Evolutionary conservation across 371 early-diverging fungal species (phyloP).

Genomic region (Batkoa obscura): DNA sequence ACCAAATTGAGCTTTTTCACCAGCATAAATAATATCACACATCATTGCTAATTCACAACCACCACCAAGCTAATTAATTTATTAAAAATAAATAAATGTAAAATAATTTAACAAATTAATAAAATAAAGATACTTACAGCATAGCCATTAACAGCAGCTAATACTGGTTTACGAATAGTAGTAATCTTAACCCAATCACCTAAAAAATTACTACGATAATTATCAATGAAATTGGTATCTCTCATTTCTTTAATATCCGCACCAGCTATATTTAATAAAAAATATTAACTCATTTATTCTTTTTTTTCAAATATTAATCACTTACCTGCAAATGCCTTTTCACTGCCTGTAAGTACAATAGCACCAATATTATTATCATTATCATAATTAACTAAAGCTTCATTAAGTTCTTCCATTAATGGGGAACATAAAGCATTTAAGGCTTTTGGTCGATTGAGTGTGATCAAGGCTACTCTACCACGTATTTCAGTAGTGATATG

Average conservation of each 20-base stretch:
- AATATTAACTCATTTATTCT: background rate
- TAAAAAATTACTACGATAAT: slow-evolving; percentile 79
- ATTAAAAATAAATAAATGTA: background rate
- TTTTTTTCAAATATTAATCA: background rate
- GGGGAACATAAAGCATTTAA: slow-evolving; percentile 91
- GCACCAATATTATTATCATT: slow-evolving; percentile 62
- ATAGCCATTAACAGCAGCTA: slow-evolving; percentile 94
- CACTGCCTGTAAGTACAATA: slow-evolving; percentile 87
- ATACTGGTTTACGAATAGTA: slow-evolving; percentile 81
- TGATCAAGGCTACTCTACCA: slow-evolving; percentile 75
- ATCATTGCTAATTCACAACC: slow-evolving; percentile 98
- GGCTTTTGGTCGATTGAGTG: slow-evolving; percentile 87
- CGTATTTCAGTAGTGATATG: slow-evolving; percentile 56
- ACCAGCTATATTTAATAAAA: slow-evolving; percentile 42
- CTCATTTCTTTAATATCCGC: slow-evolving; percentile 98
- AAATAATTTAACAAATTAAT: background rate
- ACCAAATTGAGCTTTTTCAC: slow-evolving; percentile 89
- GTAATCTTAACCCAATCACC: slow-evolving; percentile 86
- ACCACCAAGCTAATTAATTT: slow-evolving; percentile 58
- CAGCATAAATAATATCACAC: slow-evolving; percentile 97
- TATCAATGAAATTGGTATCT: slow-evolving; percentile 59
- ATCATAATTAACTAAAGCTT: slow-evolving; percentile 65
- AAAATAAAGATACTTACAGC: slow-evolving; percentile 40
- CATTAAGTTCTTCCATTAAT: slow-evolving; percentile 79
- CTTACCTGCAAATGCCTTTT: slow-evolving; percentile 87